Conservation (phyloP, 176 grass and related monocot species). For the Zizania latifolia region DNA sequence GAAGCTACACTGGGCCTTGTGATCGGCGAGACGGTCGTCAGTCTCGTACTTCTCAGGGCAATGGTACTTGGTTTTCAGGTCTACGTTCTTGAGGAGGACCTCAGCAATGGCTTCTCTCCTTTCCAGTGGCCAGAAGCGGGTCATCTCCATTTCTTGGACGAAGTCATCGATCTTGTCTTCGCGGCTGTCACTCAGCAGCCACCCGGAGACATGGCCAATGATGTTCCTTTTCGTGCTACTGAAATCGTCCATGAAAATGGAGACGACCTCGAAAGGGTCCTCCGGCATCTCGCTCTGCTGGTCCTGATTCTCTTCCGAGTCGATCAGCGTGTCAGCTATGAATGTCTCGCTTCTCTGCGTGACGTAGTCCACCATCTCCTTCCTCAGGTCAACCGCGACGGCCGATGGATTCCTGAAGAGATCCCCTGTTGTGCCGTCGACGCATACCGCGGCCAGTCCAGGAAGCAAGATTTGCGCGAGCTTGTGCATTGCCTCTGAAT, state of each 20-base stretch:
- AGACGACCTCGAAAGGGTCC: slow-evolving; percentile 60
- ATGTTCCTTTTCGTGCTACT: slow-evolving; percentile 71
- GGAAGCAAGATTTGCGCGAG: slow-evolving; percentile 60
- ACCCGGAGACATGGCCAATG: slow-evolving; percentile 75
- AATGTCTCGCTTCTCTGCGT: slow-evolving; percentile 56
- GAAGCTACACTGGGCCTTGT: slow-evolving; percentile 54
- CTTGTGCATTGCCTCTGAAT: slow-evolving; percentile 66
- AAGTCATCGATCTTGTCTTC: slow-evolving; percentile 98
- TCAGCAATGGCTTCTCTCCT: slow-evolving; percentile 60
- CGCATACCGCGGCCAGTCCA: slow-evolving; percentile 58
- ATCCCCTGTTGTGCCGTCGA: slow-evolving; percentile 63
- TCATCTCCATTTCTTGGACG: slow-evolving; percentile 79
- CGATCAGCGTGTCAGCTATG: slow-evolving; percentile 55
- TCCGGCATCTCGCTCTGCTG: slow-evolving; percentile 40
- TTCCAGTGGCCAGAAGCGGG: slow-evolving; percentile 68
- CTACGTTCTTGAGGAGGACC: slow-evolving; percentile 69
- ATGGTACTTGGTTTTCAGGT: slow-evolving; percentile 69
- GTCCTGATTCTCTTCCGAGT: slow-evolving; percentile 21
- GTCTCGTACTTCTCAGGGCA: slow-evolving; percentile 64
- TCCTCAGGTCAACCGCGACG: slow-evolving; percentile 57
- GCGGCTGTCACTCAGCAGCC: slow-evolving; percentile 66
- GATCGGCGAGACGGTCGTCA: slow-evolving; percentile 38
- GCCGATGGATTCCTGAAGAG: slow-evolving; percentile 50
- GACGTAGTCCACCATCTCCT: slow-evolving; percentile 84
- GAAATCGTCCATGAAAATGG: slow-evolving; percentile 80